These are phyloP conservation scores for Laburnicola sp. DNA, from an alignment of 2,329 filamentous ascomycete genomes.

Conservation along the genomic window DNA sequence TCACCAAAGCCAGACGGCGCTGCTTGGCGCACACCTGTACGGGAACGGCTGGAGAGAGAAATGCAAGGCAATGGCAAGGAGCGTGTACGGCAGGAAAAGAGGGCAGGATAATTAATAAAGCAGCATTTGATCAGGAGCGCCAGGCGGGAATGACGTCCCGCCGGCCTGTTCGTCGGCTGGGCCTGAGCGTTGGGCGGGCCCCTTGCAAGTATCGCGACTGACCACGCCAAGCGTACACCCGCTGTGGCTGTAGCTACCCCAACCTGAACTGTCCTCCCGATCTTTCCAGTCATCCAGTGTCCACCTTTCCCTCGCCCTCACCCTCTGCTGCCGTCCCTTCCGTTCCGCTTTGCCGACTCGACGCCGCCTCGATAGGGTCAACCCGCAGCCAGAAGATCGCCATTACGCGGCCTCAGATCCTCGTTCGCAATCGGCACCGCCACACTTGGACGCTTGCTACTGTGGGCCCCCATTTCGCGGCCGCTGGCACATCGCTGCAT, in stretches of 20 bases:
- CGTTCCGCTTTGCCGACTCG: slow-evolving; percentile 2
- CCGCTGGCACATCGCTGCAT: too few relatives aligned
- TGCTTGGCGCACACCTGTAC: not conserved
- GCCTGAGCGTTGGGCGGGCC: not conserved
- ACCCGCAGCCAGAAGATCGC: not conserved
- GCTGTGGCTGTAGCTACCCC: slow-evolving; percentile 3
- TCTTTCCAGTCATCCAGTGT: not conserved
- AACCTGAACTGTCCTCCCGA: not conserved
- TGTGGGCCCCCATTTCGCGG: too few relatives aligned
- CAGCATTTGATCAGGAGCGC: slow-evolving; percentile 1
- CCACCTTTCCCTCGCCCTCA: not conserved
- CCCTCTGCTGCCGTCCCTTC: not conserved
- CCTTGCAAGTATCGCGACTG: not conserved
- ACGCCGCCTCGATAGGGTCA: not conserved
- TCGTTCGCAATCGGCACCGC: too few relatives aligned
- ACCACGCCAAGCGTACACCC: not conserved
- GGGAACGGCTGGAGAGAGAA: not conserved
- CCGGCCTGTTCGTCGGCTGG: slow-evolving; percentile 3
- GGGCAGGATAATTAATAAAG: not conserved
- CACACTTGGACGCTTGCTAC: too few relatives aligned
- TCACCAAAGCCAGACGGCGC: slow-evolving; percentile 1
- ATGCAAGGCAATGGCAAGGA: not conserved
- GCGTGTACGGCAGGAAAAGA: not conserved
- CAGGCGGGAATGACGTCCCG: slow-evolving; percentile 1
- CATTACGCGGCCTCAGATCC: not conserved